Evolutionary conservation across 768 basidiomycete species (phyloP).

Genomic region (Termitomyces sp.): DNA sequence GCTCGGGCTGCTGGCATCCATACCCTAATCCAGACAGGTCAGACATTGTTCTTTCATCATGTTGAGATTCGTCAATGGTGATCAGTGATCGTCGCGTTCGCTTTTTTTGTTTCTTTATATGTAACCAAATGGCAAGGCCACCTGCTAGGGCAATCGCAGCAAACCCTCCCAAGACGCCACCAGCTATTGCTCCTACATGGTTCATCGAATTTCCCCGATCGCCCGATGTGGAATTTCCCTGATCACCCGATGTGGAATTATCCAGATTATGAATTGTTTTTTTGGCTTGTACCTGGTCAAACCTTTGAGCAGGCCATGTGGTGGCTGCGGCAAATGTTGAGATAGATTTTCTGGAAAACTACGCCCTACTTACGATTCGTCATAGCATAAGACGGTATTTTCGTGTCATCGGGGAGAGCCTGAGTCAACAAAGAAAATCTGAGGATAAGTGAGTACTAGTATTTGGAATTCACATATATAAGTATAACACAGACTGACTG

Average conservation of each 20-base stretch:
- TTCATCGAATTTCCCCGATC: too few relatives aligned
- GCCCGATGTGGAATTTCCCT: constrained; percentile 7
- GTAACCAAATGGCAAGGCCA: constrained; percentile 22
- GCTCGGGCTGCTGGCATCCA: constrained; percentile 11
- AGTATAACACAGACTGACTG: constrained; percentile 2
- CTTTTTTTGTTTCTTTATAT: constrained; percentile 14
- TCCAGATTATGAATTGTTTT: constrained; percentile 20
- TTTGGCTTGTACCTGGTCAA: constrained; percentile 22
- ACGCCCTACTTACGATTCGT: constrained; percentile 32
- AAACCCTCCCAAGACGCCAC: constrained; percentile 39
- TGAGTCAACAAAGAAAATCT: constrained; percentile 35
- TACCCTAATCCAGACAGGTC: constrained; percentile 14
- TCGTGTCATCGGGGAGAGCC: constrained; percentile 17
- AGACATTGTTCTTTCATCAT: constrained; percentile 12
- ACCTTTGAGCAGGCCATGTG: constrained; percentile 23
- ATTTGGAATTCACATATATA: background rate
- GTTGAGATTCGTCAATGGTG: background rate
- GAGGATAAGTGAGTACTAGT: background rate
- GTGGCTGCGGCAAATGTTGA: constrained; percentile 24
- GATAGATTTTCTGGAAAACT: background rate
- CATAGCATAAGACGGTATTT: constrained; percentile 44
- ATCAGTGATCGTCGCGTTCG: background rate
- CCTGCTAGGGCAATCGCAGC: constrained; percentile 24
- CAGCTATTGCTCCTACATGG: constrained; percentile 33
- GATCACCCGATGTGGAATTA: constrained; percentile 4